Evolutionary conservation across 345 rosid species (phyloP).

Genomic region (Aegle marmelos): DNA sequence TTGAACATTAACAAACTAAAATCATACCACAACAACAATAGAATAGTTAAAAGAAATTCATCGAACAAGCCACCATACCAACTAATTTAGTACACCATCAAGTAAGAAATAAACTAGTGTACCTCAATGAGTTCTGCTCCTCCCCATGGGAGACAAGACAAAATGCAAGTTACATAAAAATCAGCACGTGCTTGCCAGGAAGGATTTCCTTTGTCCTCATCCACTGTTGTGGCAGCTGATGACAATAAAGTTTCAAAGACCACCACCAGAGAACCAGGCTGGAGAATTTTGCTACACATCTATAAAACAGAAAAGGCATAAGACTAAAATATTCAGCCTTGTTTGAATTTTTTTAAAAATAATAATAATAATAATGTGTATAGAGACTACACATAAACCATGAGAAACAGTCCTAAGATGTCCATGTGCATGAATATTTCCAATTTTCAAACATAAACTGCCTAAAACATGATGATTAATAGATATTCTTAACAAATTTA

Average conservation of each 20-base stretch:
- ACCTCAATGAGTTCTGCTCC: constrained; percentile 97
- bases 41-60: constrained; percentile 1
- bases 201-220: constrained; percentile 98
- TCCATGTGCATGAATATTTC: neutral
- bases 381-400: neutral
- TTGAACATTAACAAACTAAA: neutral
- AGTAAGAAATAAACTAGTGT: constrained; percentile 17
- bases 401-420: neutral
- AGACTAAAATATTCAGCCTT: neutral
- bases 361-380: neutral
- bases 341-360: neutral
- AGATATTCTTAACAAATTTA: neutral
- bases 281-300: constrained; percentile 97
- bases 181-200: constrained; percentile 97
- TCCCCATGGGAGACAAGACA: constrained; percentile 98
- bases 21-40: neutral
- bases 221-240: constrained; percentile 92
- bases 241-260: constrained; percentile 85
- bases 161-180: constrained; percentile 84
- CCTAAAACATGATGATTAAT: neutral
- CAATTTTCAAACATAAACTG: neutral
- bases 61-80: constrained; percentile 7
- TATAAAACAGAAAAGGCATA: constrained; percentile 21
- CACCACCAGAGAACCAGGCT: constrained; percentile 82
- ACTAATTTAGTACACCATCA: constrained; percentile 8